These are phyloP conservation scores for Botryosphaeria dothidea DNA, from an alignment of 2,329 filamentous ascomycete genomes.

Conservation along the genomic window DNA sequence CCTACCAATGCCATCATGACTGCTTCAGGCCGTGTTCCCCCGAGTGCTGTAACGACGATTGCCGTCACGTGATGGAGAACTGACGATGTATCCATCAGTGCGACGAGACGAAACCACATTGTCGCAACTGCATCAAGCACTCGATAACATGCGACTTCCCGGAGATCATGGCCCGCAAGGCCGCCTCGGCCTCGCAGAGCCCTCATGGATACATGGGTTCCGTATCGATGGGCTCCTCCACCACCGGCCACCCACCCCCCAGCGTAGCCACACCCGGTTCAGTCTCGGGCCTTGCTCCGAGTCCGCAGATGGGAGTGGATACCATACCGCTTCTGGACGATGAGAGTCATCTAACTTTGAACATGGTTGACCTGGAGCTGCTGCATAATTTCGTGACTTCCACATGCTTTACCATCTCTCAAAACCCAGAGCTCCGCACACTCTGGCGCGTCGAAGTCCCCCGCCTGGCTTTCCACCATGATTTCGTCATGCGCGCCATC, in stretches of 20 bases:
- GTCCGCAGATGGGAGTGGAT: background rate
- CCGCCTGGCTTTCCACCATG: constrained; percentile 41
- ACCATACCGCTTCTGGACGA: background rate
- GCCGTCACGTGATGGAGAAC: constrained; percentile 1
- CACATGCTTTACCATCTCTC: constrained; percentile 29
- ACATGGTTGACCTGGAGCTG: constrained; percentile 28
- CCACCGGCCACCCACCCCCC: background rate
- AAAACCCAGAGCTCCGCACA: constrained; percentile 24
- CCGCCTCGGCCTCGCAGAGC: background rate
- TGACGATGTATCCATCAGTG: constrained; percentile 26
- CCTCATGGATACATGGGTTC: background rate
- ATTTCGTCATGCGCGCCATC: constrained; percentile 46
- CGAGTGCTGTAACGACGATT: background rate
- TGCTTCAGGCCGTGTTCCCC: background rate
- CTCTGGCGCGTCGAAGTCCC: constrained; percentile 29
- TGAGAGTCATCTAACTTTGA: background rate
- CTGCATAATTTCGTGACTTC: constrained; percentile 35
- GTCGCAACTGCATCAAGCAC: constrained; percentile 34
- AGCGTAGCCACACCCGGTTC: background rate
- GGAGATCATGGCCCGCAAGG: constrained; percentile 15
- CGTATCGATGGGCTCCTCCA: background rate
- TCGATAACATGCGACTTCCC: constrained; percentile 30
- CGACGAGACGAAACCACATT: constrained; percentile 34
- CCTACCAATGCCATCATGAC: background rate
- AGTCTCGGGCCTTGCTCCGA: background rate